Evolutionary conservation across 2,329 filamentous ascomycete genomes (phyloP).

Genomic region (Neofusicoccum laricinum): DNA sequence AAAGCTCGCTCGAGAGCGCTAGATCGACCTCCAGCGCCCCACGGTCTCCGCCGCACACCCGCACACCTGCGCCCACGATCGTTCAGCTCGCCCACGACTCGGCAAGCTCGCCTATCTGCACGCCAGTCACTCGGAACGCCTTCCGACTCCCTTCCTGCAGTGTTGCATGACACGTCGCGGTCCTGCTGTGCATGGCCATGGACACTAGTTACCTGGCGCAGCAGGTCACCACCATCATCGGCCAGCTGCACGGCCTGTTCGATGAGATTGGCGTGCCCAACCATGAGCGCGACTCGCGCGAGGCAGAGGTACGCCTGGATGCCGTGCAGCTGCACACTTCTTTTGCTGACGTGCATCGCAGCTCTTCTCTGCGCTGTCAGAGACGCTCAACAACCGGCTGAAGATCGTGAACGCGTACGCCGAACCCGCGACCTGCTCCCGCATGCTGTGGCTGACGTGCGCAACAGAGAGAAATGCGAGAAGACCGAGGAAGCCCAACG

Average conservation of each 20-base stretch:
- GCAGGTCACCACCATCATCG: slow-evolving; percentile 92
- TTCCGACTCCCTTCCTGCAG: neutral
- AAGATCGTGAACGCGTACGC: slow-evolving; percentile 69
- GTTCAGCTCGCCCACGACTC: neutral
- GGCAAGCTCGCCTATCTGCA: slow-evolving; percentile 5
- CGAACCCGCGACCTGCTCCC: no score
- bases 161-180: slow-evolving; percentile 8
- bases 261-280: slow-evolving; percentile 95
- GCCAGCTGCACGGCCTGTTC: slow-evolving; percentile 89
- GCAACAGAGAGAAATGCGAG: slow-evolving; percentile 73
- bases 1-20: neutral
- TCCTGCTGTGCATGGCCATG: slow-evolving; percentile 50
- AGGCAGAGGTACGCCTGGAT: slow-evolving; percentile 69
- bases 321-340: neutral
- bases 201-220: slow-evolving; percentile 90
- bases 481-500: slow-evolving; percentile 86
- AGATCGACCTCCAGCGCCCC: neutral
- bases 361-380: slow-evolving; percentile 89
- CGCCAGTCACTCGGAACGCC: neutral
- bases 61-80: neutral
- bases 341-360: slow-evolving; percentile 38
- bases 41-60: neutral
- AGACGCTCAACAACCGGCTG: slow-evolving; percentile 87
- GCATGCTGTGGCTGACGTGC: slow-evolving; percentile 16
- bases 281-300: slow-evolving; percentile 87